These are phyloP conservation scores for Wickerhamomyces chambardii DNA, from an alignment of 805 yeast genomes.

Conservation along the genomic window DNA sequence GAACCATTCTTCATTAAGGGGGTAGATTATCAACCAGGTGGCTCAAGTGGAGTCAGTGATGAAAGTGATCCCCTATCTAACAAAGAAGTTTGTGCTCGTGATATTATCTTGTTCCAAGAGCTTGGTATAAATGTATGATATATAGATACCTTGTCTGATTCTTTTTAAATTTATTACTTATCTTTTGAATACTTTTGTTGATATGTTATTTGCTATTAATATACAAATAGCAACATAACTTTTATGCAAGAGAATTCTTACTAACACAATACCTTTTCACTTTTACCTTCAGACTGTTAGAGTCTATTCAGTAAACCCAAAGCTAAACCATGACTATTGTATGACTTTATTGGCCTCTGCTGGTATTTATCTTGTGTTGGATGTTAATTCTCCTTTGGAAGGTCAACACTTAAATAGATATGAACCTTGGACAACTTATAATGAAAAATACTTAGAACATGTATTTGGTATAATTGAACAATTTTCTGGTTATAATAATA, in stretches of 20 bases:
- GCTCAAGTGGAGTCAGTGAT: conserved; percentile 64
- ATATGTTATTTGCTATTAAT: no score
- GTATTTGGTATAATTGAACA: conserved; percentile 73
- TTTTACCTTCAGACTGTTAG: conserved; percentile 43
- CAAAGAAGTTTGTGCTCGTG: conserved; percentile 67
- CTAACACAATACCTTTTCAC: conserved; percentile 22
- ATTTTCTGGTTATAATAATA: conserved; percentile 78
- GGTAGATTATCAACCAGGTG: conserved; percentile 95
- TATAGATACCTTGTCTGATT: no score
- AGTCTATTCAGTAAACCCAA: conserved; percentile 80
- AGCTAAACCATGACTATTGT: conserved; percentile 76
- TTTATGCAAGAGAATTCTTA: no score
- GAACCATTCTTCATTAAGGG: conserved; percentile 80
- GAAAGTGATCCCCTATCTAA: conserved; percentile 71
- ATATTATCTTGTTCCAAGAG: conserved; percentile 69
- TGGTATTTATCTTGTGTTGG: conserved; percentile 85
- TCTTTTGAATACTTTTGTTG: conserved; percentile 37
- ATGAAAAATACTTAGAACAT: conserved; percentile 58
- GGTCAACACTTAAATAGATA: conserved; percentile 79
- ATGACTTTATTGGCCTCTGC: conserved; percentile 89
- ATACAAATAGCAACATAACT: no score
- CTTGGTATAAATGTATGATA: conserved; percentile 60
- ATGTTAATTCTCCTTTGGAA: conserved; percentile 80
- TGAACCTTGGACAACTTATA: conserved; percentile 91
- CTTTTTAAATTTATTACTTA: no score